Base-by-base conservation (phyloP, 768 basidiomycete species). In the Russula vinacea region DNA sequence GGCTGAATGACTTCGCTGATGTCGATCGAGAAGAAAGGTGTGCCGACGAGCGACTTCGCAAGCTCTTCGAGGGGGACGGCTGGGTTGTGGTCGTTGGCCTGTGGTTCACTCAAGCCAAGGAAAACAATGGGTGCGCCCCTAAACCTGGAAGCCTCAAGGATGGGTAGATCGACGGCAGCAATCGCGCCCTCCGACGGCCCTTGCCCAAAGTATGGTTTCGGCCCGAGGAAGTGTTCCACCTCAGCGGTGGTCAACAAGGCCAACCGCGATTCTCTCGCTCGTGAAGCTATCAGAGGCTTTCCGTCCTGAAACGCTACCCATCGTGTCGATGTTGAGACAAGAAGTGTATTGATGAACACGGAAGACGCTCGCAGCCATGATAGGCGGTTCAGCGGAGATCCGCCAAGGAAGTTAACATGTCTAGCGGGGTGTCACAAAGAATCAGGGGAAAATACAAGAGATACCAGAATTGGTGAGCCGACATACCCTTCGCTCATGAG, bases 21-120 rank as follows among this genome's bases (percentile, higher is more conserved):
- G 71, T 97, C 94, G 65, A 97, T 67, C 0, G 93, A 80, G 73
- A 97, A 98, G 74, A 89, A 95, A 0, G 92, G 86, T 2, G 81
- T 86, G n/a, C 95, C 96, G 35, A 87, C 75, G 29, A 94, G 76
- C 53, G 88, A 84, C 56, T 79, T 76, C 3, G 85, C 74, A 1
- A 84, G 81, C 19, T 73, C 70, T 57, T 83, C 78, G 0, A 87
- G 81, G 64, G 82, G 53, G 88, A 86, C 11, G 87, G 84, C 3
- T 0, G 88, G 83, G 49, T 74, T 75, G 5, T 76, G 74, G 29
- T 74, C 79, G 7, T 74, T 71, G 14, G 67, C 60, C 66, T 83
- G 75, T 14, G 77, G 70, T 69, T 94, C 92, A 69, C 85, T 81
- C 53, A 94, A 74, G 32, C 93, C 93, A 22, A 95, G 84, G 74